Conservation (phyloP, 768 basidiomycete species). For the Sistotremastrum niveocremeum region DNA sequence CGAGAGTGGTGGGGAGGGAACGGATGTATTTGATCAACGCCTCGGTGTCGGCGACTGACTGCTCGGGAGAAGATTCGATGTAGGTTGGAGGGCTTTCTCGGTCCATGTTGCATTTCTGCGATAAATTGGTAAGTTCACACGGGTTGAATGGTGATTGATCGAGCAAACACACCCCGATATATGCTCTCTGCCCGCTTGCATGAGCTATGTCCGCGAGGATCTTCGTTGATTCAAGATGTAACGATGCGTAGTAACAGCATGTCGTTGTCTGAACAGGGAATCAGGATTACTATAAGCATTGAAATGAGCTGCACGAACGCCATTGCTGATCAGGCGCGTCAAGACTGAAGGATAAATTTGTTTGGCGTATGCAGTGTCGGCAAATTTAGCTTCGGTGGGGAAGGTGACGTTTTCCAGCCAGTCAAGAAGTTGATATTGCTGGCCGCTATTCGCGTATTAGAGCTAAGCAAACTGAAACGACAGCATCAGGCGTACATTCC, state of each 20-base stretch:
- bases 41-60: slow-evolving; percentile 49
- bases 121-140: neutral
- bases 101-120: slow-evolving; percentile 86
- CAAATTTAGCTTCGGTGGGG: slow-evolving; percentile 71
- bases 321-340: slow-evolving; percentile 51
- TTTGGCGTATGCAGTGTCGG: slow-evolving; percentile 53
- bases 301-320: slow-evolving; percentile 37
- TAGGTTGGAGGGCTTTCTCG: slow-evolving; percentile 55
- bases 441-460: slow-evolving; percentile 38
- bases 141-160: slow-evolving; percentile 2
- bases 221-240: slow-evolving; percentile 74
- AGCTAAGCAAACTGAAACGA: neutral
- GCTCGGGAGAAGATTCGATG: slow-evolving; percentile 43
- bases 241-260: slow-evolving; percentile 78
- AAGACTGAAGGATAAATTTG: slow-evolving; percentile 61
- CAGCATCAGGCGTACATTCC: slow-evolving; percentile 16
- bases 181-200: slow-evolving; percentile 63
- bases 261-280: slow-evolving; percentile 65
- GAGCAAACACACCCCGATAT: slow-evolving; percentile 52
- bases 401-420: slow-evolving; percentile 83
- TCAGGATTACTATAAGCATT: neutral
- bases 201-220: slow-evolving; percentile 65
- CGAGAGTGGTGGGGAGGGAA: slow-evolving; percentile 42
- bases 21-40: slow-evolving; percentile 60
- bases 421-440: slow-evolving; percentile 75